Evolutionary conservation across 331 rosid genomes (phyloP), one percentile per base, ranked within the genome.

Genomic region (Phaseolus coccineus): DNA sequence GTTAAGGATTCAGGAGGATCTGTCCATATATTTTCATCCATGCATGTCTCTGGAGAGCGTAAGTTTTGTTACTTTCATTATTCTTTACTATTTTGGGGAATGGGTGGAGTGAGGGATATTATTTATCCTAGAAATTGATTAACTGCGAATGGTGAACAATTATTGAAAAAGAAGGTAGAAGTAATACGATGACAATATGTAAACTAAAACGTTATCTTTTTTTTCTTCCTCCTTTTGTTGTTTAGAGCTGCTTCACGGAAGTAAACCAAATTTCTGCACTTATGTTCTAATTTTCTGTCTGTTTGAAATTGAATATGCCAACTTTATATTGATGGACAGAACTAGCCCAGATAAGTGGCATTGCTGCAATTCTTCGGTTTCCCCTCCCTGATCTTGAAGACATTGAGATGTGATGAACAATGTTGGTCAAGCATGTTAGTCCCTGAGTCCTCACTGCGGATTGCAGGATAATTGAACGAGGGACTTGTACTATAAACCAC

Each of bases 21-120:
- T 25, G 98, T 93, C 78, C 98, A 91, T 82, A 84, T 93, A 56
- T 95, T 95, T 88, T 95, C 99, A 33, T 90, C 98, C 62, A 53
- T 95, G 97, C 99, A 95, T 37, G 96, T 93, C 77, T 93, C 99
- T n/a, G 99, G 99, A 72, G 99, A 95, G 81, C 98, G 99, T 95
- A 68, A 94, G 98, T 88, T 71, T 74, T 63, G 50, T 42, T 72
- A 51, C 44, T 19, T 53, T 66, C 3, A 59, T 66, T 16, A 27
- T 74, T 75, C 30, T 33, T 53, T 33, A 16, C 47, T 52, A 9
- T 76, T 75, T 48, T 62, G 4, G 0, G 65, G 71, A 44, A 22
- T 62, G 67, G 24, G 15, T 19, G 30, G 79, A 35, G 55, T 52
- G 39, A 62, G 64, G 25, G 40, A 70, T 80, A 63, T 70, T 55